phyloP scores from a whole-genome alignment of 306 rosid genomes.

The Sesbania bispinosa region DNA sequence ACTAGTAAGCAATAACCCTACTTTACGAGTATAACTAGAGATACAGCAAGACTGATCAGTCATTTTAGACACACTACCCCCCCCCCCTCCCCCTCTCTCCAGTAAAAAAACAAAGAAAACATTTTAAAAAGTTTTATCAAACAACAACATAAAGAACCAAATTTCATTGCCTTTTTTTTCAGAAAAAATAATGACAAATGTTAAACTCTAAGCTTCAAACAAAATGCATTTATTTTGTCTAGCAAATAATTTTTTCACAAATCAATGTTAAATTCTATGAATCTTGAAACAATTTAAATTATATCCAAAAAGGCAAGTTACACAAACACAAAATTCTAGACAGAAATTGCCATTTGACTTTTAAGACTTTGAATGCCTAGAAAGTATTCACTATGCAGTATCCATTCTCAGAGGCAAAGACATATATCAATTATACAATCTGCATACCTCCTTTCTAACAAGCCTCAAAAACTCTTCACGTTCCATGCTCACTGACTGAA shows the following conservation, averaged over 20 bases:
- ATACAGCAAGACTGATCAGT: neutral
- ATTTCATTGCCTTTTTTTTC: neutral
- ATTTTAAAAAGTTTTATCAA: slow-evolving; percentile 2
- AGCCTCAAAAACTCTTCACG: slow-evolving; percentile 82
- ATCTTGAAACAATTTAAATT: neutral
- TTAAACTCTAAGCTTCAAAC: neutral
- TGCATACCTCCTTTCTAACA: slow-evolving; percentile 72
- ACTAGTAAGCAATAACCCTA: neutral
- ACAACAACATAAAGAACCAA: neutral
- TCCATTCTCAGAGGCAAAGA: neutral
- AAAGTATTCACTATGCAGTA: neutral
- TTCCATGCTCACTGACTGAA: slow-evolving; percentile 79
- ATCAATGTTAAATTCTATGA: neutral
- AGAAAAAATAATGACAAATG: neutral
- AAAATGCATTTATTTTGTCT: neutral
- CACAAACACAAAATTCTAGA: neutral
- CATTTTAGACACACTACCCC: neutral
- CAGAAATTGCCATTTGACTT: slow-evolving; percentile 4
- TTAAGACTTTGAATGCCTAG: neutral
- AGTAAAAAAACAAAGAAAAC: neutral
- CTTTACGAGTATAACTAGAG: neutral
- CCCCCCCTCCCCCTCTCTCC: no score
- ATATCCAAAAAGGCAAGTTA: neutral
- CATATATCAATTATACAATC: neutral
- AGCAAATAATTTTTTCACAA: neutral